These are phyloP conservation scores for Bocquillonia castaneifolia DNA, from an alignment of 441 rosid species.

Conservation along the genomic window DNA sequence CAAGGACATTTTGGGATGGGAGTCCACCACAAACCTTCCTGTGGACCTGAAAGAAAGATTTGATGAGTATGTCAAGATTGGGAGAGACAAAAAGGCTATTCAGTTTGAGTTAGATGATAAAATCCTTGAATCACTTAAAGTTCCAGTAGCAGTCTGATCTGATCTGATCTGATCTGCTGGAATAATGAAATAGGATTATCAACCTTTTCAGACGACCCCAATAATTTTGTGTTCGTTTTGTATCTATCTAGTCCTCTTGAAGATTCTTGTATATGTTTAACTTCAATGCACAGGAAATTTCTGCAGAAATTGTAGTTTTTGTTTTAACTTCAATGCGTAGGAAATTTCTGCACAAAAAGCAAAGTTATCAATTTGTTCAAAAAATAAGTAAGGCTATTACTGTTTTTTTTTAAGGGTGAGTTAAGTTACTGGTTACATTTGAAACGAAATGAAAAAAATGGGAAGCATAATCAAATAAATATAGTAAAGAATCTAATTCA, in stretches of 20 bases:
- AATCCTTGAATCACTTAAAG: slow-evolving; percentile 69
- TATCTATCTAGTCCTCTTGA: neutral
- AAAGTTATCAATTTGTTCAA: too few relatives aligned
- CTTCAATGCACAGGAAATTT: neutral
- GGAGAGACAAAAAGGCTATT: slow-evolving; percentile 72
- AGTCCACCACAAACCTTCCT: slow-evolving; percentile 59
- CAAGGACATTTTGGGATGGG: slow-evolving; percentile 73
- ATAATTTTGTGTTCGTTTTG: neutral
- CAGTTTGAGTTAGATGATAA: slow-evolving; percentile 74
- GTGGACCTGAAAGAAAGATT: slow-evolving; percentile 77
- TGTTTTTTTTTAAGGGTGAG: too few relatives aligned
- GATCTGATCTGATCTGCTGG: slow-evolving; percentile 30
- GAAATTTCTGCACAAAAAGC: too few relatives aligned
- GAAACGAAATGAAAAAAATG: too few relatives aligned
- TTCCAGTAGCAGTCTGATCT: slow-evolving; percentile 54
- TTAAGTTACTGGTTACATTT: too few relatives aligned
- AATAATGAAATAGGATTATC: neutral
- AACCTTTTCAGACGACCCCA: neutral
- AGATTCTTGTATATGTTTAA: neutral
- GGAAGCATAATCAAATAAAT: too few relatives aligned
- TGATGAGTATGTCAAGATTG: slow-evolving; percentile 70
- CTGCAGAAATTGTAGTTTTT: too few relatives aligned
- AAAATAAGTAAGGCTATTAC: too few relatives aligned
- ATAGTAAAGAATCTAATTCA: too few relatives aligned
- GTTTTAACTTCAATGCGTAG: too few relatives aligned